phyloP scores from a whole-genome alignment of 2,329 filamentous ascomycete species.

The Alternaria panax region DNA sequence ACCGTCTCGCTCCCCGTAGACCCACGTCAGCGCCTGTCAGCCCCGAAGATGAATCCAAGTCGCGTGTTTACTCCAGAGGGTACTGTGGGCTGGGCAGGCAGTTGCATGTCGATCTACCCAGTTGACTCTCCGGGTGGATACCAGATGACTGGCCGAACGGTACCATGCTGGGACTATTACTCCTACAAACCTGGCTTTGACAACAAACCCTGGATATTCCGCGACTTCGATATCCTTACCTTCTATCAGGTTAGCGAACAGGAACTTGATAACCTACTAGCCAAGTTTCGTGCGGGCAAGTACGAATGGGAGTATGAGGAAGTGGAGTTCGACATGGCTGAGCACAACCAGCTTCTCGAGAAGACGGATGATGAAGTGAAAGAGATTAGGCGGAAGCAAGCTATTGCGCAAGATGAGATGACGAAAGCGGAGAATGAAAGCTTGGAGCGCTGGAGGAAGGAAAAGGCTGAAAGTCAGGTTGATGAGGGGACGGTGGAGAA shows the following conservation, averaged over 20 bases:
- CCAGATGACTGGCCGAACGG: slow-evolving; percentile 61
- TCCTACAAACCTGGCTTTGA: slow-evolving; percentile 60
- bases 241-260: slow-evolving; percentile 62
- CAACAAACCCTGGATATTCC: slow-evolving; percentile 62
- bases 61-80: slow-evolving; percentile 65
- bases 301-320: slow-evolving; percentile 62
- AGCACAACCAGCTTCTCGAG: slow-evolving; percentile 60
- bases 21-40: slow-evolving; percentile 61
- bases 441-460: slow-evolving; percentile 52
- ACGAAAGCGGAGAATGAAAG: slow-evolving; percentile 57
- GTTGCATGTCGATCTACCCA: slow-evolving; percentile 63
- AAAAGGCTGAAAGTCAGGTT: slow-evolving; percentile 54
- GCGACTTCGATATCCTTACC: slow-evolving; percentile 64
- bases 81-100: slow-evolving; percentile 64
- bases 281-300: slow-evolving; percentile 58
- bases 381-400: slow-evolving; percentile 56
- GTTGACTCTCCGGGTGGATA: slow-evolving; percentile 66
- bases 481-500: slow-evolving; percentile 59
- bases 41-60: slow-evolving; percentile 65
- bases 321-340: slow-evolving; percentile 62
- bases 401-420: slow-evolving; percentile 58
- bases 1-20: slow-evolving; percentile 62
- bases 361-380: slow-evolving; percentile 58
- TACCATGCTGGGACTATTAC: slow-evolving; percentile 62
- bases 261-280: slow-evolving; percentile 60